Conservation (phyloP, 2,329 filamentous ascomycete species). For the Nigrospora osmanthi region DNA sequence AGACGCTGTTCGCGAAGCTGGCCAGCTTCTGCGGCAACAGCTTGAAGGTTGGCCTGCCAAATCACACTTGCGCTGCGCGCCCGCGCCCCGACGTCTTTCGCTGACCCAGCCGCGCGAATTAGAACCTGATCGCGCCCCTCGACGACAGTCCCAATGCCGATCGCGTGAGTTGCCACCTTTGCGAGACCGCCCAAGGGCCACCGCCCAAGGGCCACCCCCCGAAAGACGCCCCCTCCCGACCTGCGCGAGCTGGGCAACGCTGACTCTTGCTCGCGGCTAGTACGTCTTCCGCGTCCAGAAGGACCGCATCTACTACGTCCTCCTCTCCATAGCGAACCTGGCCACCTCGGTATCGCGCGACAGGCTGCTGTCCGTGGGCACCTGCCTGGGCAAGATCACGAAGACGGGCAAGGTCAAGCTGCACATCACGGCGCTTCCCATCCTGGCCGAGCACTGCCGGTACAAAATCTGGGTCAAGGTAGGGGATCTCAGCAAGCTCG, state of each 20-base stretch:
- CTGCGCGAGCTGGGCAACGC: no score
- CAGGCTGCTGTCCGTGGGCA: conserved; percentile 79
- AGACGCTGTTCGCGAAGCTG: conserved; percentile 83
- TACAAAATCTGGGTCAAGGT: conserved; percentile 90
- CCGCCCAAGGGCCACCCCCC: no score
- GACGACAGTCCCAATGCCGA: conserved; percentile 61
- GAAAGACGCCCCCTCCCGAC: no score
- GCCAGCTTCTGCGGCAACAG: conserved; percentile 87
- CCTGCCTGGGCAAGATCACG: conserved; percentile 87
- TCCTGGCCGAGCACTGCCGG: conserved; percentile 82
- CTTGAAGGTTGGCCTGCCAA: conserved; percentile 43
- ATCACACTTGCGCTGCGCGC: no score
- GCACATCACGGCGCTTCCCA: conserved; percentile 79
- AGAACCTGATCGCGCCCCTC: conserved; percentile 67
- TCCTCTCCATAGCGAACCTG: conserved; percentile 81
- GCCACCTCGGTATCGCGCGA: conserved; percentile 79
- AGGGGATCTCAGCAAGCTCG: not conserved
- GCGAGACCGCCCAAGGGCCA: no score
- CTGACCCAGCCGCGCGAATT: no score
- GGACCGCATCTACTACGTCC: conserved; percentile 75
- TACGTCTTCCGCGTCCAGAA: conserved; percentile 81
- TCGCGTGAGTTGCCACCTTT: conserved; percentile 28
- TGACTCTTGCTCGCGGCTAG: no score
- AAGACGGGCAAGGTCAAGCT: conserved; percentile 94
- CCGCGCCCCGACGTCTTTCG: no score